Percentiles rank a stretch among this genome's conserved stretches.
Evolutionary conservation across 2,329 filamentous ascomycete species (phyloP).

Genomic region (Didymellaceae sp.): DNA sequence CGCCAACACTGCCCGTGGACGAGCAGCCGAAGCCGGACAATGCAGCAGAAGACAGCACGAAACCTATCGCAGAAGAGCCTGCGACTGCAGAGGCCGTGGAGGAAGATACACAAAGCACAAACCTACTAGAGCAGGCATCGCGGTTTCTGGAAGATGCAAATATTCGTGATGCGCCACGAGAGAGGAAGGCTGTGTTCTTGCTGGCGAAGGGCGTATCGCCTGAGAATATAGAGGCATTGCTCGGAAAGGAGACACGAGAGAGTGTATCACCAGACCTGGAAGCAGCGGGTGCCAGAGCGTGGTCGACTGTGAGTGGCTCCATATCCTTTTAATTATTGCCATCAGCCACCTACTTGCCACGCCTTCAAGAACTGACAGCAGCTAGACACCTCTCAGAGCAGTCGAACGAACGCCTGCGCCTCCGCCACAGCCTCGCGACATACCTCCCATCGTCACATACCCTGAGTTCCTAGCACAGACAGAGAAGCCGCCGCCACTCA

Average conservation of each 20-base stretch:
- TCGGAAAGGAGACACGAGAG: slow-evolving; percentile 50
- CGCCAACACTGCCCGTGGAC: slow-evolving; percentile 18
- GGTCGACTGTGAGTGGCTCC: slow-evolving; percentile 35
- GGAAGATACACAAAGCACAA: slow-evolving; percentile 6
- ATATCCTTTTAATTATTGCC: background rate
- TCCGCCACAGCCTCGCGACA: slow-evolving; percentile 46
- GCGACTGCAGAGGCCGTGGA: slow-evolving; percentile 19
- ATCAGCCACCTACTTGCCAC: background rate
- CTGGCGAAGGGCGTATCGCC: slow-evolving; percentile 74
- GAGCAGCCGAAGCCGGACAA: slow-evolving; percentile 22
- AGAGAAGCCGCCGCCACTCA: slow-evolving; percentile 64
- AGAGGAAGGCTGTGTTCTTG: slow-evolving; percentile 79
- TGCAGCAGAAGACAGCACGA: slow-evolving; percentile 16
- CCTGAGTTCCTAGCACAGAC: slow-evolving; percentile 68
- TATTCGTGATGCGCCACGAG: slow-evolving; percentile 71
- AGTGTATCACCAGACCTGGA: slow-evolving; percentile 23
- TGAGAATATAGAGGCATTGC: slow-evolving; percentile 71
- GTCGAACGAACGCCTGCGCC: slow-evolving; percentile 19
- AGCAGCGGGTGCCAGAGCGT: slow-evolving; percentile 34
- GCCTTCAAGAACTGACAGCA: slow-evolving; percentile 15
- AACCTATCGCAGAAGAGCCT: slow-evolving; percentile 23
- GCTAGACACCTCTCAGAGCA: slow-evolving; percentile 27
- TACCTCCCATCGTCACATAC: slow-evolving; percentile 70
- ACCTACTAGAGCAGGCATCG: slow-evolving; percentile 69
- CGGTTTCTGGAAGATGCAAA: slow-evolving; percentile 77